Evolutionary conservation across 345 rosid genomes (phyloP).

Genomic region (Erucastrum elatum): DNA sequence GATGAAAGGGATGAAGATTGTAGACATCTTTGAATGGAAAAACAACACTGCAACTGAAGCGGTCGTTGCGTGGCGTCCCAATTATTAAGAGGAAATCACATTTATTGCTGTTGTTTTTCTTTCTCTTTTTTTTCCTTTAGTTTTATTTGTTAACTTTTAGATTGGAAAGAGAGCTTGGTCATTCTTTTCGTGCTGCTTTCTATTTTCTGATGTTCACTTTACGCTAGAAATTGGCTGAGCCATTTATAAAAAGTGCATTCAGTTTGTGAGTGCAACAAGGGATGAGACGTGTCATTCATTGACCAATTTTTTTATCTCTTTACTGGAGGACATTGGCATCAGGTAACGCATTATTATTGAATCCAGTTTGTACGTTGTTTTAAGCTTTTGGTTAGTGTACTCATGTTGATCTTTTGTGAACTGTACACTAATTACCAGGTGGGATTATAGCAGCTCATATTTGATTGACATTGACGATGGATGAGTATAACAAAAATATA

Average conservation of each 20-base stretch:
- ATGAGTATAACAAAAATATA: conserved; percentile 35
- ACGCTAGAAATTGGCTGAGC: conserved; percentile 77
- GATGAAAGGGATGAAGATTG: background rate
- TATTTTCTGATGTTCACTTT: conserved; percentile 8
- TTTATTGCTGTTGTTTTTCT: too few species aligned
- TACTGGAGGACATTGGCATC: conserved; percentile 93
- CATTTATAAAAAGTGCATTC: conserved; percentile 81
- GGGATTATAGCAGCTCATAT: conserved; percentile 1
- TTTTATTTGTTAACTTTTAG: background rate
- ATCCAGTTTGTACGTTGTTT: conserved; percentile 15
- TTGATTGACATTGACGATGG: conserved; percentile 64
- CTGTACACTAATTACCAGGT: background rate
- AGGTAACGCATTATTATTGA: conserved; percentile 46
- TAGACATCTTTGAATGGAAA: background rate
- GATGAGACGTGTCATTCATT: conserved; percentile 70
- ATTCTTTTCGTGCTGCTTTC: background rate
- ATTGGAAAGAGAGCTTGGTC: background rate
- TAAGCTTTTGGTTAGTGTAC: background rate
- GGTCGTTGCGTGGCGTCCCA: background rate
- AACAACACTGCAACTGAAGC: background rate
- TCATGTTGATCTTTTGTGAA: background rate
- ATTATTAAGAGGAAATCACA: background rate
- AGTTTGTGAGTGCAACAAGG: conserved; percentile 70
- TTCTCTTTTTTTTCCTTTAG: too few species aligned
- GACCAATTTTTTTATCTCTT: conserved; percentile 85